Evolutionary conservation across 2,329 filamentous ascomycete species (phyloP).

Genomic region (Kalmusia sp.): DNA sequence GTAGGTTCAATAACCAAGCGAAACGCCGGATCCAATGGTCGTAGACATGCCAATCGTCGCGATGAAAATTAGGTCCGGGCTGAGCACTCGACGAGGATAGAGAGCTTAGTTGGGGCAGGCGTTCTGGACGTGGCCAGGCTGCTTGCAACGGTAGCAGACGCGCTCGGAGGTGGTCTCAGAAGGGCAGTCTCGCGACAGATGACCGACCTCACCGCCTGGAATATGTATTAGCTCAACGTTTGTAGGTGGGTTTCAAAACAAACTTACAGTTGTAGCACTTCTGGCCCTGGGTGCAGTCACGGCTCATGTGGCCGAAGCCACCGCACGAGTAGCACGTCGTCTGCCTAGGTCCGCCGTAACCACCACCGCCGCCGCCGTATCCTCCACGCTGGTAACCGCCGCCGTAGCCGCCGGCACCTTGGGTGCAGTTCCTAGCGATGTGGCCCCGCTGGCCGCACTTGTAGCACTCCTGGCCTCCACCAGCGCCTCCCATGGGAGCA

Average conservation of each 20-base stretch:
- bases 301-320: constrained; percentile 95
- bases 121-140: constrained; percentile 89
- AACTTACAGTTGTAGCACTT: constrained; percentile 98
- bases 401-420: constrained; percentile 64
- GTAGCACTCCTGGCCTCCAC: constrained; percentile 76
- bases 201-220: constrained; percentile 80
- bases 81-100: constrained; percentile 35
- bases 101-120: constrained; percentile 81
- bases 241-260: too few species aligned
- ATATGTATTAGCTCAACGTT: constrained; percentile 30
- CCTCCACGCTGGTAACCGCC: constrained; percentile 55
- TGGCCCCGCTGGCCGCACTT: constrained; percentile 97
- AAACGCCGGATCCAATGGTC: constrained; percentile 29
- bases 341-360: constrained; percentile 50
- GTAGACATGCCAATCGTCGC: constrained; percentile 26
- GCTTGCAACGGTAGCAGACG: constrained; percentile 97
- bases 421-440: constrained; percentile 90
- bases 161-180: constrained; percentile 90
- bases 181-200: constrained; percentile 94
- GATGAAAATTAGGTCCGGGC: constrained; percentile 38
- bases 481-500: constrained; percentile 54
- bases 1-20: constrained; percentile 33
- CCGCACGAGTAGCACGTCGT: constrained; percentile 96
- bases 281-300: constrained; percentile 98
- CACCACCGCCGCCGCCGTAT: constrained; percentile 57